Conservation (phyloP, 1,284 basidiomycete genomes). For the Tilletia setariae region DNA sequence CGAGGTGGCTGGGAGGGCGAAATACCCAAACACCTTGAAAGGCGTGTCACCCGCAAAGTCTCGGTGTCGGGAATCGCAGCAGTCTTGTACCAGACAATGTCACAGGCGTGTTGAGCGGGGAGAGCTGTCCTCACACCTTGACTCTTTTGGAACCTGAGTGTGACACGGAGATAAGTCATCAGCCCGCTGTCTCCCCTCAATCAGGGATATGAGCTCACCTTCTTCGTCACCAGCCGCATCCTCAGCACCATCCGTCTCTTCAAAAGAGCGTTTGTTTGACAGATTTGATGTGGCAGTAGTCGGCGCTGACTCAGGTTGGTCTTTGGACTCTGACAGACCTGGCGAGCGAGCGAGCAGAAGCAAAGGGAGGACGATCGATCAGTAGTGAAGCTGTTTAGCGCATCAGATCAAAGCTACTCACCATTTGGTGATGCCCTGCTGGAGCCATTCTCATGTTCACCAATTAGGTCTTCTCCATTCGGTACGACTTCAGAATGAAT, state of each 20-base stretch:
- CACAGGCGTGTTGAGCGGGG: too few relatives aligned
- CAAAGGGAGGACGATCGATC: too few relatives aligned
- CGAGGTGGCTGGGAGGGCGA: too few relatives aligned
- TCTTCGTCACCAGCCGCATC: neutral
- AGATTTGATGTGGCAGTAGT: neutral
- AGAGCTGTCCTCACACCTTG: neutral
- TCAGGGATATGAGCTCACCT: neutral
- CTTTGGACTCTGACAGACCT: neutral
- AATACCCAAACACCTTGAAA: too few relatives aligned
- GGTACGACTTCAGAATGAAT: too few relatives aligned
- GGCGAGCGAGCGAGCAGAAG: too few relatives aligned
- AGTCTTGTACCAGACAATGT: too few relatives aligned
- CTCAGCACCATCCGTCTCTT: neutral
- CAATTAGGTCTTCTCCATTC: neutral
- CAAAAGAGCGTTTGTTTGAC: constrained; percentile 9
- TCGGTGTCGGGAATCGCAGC: too few relatives aligned
- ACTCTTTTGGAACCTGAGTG: neutral
- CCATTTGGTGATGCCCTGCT: neutral
- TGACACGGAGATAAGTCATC: neutral
- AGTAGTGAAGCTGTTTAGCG: neutral
- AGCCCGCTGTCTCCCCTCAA: neutral
- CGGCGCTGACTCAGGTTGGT: too few relatives aligned
- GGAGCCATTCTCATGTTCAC: neutral
- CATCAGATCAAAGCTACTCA: neutral
- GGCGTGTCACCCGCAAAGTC: too few relatives aligned